These are phyloP conservation scores for Priceomyces carsonii DNA, from an alignment of 805 yeast genomes.

Conservation along the genomic window DNA sequence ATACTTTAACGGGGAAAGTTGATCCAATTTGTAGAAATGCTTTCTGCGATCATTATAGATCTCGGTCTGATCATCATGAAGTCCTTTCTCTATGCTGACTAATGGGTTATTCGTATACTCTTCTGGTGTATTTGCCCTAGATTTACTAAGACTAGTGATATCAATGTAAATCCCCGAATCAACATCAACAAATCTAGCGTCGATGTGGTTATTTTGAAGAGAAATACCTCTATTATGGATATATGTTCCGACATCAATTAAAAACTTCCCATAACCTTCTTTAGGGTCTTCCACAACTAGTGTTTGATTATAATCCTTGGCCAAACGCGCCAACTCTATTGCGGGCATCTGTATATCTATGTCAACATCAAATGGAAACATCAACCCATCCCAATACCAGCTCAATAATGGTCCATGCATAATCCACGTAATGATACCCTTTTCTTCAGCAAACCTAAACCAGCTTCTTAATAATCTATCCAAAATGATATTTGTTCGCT, in stretches of 20 bases:
- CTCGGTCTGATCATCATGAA: slow-evolving; percentile 21
- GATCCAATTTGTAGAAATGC: slow-evolving; percentile 51
- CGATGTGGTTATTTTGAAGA: slow-evolving; percentile 25
- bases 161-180: slow-evolving; percentile 61
- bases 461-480: slow-evolving; percentile 26
- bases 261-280: slow-evolving; percentile 26
- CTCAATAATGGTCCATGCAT: slow-evolving; percentile 28
- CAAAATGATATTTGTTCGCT: slow-evolving; percentile 19
- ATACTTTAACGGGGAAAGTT: slow-evolving; percentile 51
- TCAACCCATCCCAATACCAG: slow-evolving; percentile 34
- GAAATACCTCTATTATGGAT: slow-evolving; percentile 26
- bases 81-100: slow-evolving; percentile 8
- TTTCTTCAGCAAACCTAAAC: slow-evolving; percentile 23
- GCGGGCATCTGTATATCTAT: slow-evolving; percentile 31
- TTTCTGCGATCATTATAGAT: slow-evolving; percentile 53
- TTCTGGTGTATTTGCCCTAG: slow-evolving; percentile 15
- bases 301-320: slow-evolving; percentile 25
- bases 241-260: slow-evolving; percentile 30
- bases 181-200: slow-evolving; percentile 57
- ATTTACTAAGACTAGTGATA: slow-evolving; percentile 46
- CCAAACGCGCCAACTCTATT: slow-evolving; percentile 19
- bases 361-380: slow-evolving; percentile 30
- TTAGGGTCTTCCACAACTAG: slow-evolving; percentile 31
- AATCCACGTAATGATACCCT: slow-evolving; percentile 26
- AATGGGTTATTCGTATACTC: slow-evolving; percentile 13